A percentile compares a stretch with the other conserved stretches of the same genome.
These are phyloP conservation scores for Rubus parviflorus DNA, from an alignment of 306 rosid genomes.

Conservation along the genomic window DNA sequence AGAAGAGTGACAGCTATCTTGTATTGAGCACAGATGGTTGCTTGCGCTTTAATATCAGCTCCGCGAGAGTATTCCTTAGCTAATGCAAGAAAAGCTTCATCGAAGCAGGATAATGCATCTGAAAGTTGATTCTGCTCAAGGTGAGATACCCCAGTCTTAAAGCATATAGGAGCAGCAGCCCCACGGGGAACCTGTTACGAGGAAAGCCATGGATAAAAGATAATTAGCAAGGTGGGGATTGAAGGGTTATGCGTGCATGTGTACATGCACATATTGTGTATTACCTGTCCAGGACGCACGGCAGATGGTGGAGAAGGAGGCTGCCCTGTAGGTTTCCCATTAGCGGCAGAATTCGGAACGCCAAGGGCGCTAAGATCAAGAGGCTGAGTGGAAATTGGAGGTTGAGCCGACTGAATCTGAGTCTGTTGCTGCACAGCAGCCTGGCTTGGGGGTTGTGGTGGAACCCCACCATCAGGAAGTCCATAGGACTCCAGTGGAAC, in stretches of 20 bases:
- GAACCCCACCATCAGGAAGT: conserved; percentile 89
- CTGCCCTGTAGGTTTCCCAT: conserved; percentile 52
- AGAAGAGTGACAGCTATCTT: conserved; percentile 95
- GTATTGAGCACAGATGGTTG: conserved; percentile 97
- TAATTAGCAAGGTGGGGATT: conserved; percentile 6
- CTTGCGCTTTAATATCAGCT: conserved; percentile 95
- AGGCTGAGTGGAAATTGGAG: conserved; percentile 69
- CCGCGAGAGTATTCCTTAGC: conserved; percentile 97
- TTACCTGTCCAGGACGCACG: conserved; percentile 96
- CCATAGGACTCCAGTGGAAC: conserved; percentile 55
- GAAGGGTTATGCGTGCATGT: conserved; percentile 17
- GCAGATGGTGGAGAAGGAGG: conserved; percentile 63
- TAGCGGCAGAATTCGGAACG: conserved; percentile 50
- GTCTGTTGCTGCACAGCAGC: conserved; percentile 43
- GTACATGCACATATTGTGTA: conserved; percentile 1
- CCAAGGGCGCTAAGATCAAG: conserved; percentile 95
- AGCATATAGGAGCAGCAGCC: conserved; percentile 82
- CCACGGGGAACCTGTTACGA: conserved; percentile 87
- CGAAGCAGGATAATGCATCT: conserved; percentile 92
- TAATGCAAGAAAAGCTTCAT: conserved; percentile 91
- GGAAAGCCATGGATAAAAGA: conserved; percentile 32
- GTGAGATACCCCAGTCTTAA: conserved; percentile 95
- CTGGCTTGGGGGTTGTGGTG: conserved; percentile 68
- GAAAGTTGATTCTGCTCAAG: conserved; percentile 94
- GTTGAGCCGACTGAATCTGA: conserved; percentile 51